phyloP scores from a whole-genome alignment of 257 asterid species.

The Lavandula angustifolia region DNA sequence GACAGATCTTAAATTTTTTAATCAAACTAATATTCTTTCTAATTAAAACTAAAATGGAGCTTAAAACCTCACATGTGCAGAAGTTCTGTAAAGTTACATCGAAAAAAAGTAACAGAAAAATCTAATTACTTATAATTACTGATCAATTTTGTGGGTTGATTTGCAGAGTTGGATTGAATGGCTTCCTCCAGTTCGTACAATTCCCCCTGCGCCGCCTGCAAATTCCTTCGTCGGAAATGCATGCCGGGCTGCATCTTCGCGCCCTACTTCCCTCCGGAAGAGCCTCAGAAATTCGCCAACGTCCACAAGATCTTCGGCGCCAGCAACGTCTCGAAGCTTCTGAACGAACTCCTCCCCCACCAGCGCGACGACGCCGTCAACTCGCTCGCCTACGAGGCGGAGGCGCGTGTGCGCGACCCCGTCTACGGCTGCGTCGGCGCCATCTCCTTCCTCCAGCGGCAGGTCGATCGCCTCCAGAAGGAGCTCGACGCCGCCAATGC shows the following conservation, averaged over 20 bases:
- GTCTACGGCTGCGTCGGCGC: constrained; percentile 68
- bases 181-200: constrained; percentile 63
- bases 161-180: constrained; percentile 36
- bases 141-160: not conserved
- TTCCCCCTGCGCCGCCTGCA: constrained; percentile 70
- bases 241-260: constrained; percentile 61
- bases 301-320: constrained; percentile 67
- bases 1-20: not conserved
- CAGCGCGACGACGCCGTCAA: constrained; percentile 62
- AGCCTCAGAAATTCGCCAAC: constrained; percentile 59
- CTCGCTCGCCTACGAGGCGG: constrained; percentile 66
- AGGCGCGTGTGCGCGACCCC: constrained; percentile 69
- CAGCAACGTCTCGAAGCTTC: constrained; percentile 63
- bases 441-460: constrained; percentile 57
- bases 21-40: not conserved
- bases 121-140: constrained; percentile 21
- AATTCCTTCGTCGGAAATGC: constrained; percentile 61
- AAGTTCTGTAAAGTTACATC: not conserved
- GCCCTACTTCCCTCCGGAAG: constrained; percentile 65
- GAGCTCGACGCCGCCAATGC: constrained; percentile 65
- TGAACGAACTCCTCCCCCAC: constrained; percentile 55
- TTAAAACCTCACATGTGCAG: not conserved
- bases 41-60: not conserved
- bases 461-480: constrained; percentile 65
- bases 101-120: too few relatives aligned